Evolutionary conservation across 495 filamentous ascomycete species (phyloP).

Genomic region (Penicillium dipodomyicola): DNA sequence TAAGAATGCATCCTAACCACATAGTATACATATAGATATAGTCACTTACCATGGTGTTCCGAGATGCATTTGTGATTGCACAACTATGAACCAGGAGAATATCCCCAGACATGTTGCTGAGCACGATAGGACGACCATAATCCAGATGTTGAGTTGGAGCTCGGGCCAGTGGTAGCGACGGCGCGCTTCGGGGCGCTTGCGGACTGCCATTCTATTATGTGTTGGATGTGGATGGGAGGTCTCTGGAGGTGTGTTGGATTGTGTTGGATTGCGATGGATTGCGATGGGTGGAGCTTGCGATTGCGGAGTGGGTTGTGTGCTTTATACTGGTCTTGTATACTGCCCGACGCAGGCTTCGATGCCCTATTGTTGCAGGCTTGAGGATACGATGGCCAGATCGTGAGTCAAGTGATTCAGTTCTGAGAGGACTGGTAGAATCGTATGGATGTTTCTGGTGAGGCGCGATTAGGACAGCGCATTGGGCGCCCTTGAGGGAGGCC

Average conservation of each 20-base stretch:
- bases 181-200: slow-evolving; percentile 32
- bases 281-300: not conserved
- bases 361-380: slow-evolving; percentile 6
- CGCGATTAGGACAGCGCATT: slow-evolving; percentile 27
- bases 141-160: slow-evolving; percentile 87
- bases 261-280: slow-evolving; percentile 1
- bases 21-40: not conserved
- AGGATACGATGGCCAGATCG: not conserved
- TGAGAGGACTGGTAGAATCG: not conserved
- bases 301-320: not conserved
- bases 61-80: slow-evolving; percentile 69
- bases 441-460: slow-evolving; percentile 6
- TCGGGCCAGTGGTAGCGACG: slow-evolving; percentile 93
- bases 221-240: not conserved
- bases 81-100: slow-evolving; percentile 77
- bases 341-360: slow-evolving; percentile 5
- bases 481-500: slow-evolving; percentile 20
- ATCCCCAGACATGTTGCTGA: slow-evolving; percentile 79
- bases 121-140: slow-evolving; percentile 79
- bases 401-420: not conserved
- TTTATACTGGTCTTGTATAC: slow-evolving; percentile 8
- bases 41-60: slow-evolving; percentile 77
- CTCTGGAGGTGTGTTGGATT: not conserved
- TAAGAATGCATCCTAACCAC: not conserved
- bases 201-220: slow-evolving; percentile 21